Evolutionary conservation across 2,329 filamentous ascomycete species (phyloP).

Genomic region (Endothia cerciana): DNA sequence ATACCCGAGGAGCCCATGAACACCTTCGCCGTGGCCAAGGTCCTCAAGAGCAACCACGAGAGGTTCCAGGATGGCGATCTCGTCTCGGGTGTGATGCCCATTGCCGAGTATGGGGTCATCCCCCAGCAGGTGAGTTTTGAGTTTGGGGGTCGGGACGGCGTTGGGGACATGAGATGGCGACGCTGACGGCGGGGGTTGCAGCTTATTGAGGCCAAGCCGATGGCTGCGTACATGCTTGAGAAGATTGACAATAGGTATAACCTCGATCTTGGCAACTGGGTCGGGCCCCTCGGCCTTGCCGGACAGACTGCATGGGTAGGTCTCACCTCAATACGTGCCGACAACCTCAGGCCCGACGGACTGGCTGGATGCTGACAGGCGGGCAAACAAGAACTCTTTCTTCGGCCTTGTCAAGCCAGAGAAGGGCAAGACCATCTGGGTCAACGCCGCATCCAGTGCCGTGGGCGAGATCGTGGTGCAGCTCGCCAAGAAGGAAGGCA

Average conservation of each 20-base stretch:
- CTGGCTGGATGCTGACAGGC: background rate
- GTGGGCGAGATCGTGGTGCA: constrained; percentile 78
- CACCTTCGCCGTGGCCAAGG: constrained; percentile 24
- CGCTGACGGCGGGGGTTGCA: constrained; percentile 39
- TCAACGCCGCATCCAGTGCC: constrained; percentile 74
- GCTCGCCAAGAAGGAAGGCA: constrained; percentile 74
- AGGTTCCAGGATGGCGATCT: constrained; percentile 55
- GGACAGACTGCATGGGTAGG: constrained; percentile 70
- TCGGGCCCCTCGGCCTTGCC: constrained; percentile 76
- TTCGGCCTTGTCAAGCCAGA: constrained; percentile 77
- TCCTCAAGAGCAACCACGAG: constrained; percentile 26
- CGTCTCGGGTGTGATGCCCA: constrained; percentile 54
- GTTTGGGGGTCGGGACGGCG: constrained; percentile 25
- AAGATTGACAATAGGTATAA: constrained; percentile 69
- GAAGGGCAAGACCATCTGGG: constrained; percentile 78
- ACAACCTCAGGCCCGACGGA: background rate
- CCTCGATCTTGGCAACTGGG: constrained; percentile 63
- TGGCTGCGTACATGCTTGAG: constrained; percentile 29
- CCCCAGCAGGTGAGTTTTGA: constrained; percentile 37
- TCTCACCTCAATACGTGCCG: background rate
- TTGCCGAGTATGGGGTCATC: constrained; percentile 66
- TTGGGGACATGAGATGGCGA: background rate
- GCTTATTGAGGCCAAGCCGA: constrained; percentile 23
- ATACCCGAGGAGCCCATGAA: constrained; percentile 21
- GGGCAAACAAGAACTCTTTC: constrained; percentile 55